Percentiles rank a stretch among this genome's conserved stretches.
Conservation (phyloP, 1,139 yeast species). For the Diutina catenulata region DNA sequence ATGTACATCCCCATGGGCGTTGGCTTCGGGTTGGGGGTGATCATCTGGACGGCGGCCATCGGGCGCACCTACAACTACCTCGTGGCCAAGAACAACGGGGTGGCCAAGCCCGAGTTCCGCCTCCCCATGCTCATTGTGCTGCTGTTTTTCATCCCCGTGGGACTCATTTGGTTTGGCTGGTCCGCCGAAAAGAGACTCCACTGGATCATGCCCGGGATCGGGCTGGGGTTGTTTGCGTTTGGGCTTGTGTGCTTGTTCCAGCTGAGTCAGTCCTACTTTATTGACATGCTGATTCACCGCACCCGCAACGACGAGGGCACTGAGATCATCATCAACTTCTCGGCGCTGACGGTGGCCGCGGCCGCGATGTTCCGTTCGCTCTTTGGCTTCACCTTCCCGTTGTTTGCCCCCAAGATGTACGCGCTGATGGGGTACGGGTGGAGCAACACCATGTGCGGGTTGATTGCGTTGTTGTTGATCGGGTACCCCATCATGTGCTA, state of each 20-base stretch:
- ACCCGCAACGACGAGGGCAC: background rate
- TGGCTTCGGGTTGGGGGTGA: constrained; percentile 36
- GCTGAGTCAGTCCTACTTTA: constrained; percentile 46
- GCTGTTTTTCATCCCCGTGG: constrained; percentile 38
- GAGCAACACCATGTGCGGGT: constrained; percentile 53
- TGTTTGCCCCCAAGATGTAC: constrained; percentile 36
- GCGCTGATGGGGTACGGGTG: constrained; percentile 43
- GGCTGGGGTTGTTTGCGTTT: constrained; percentile 43
- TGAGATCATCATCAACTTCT: constrained; percentile 15
- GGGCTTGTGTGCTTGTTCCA: constrained; percentile 49
- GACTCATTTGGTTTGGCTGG: constrained; percentile 57
- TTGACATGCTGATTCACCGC: constrained; percentile 49
- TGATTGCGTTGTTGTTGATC: constrained; percentile 38
- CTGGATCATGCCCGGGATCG: constrained; percentile 51
- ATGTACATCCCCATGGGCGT: constrained; percentile 46
- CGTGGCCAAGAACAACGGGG: constrained; percentile 33
- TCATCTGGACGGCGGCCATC: constrained; percentile 31
- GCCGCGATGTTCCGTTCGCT: constrained; percentile 49
- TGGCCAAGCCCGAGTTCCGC: constrained; percentile 44
- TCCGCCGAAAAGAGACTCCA: constrained; percentile 35
- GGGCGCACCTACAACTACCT: constrained; percentile 24
- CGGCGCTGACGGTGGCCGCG: constrained; percentile 51
- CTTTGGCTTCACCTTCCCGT: constrained; percentile 46
- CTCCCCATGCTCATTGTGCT: constrained; percentile 32
- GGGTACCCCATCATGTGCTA: constrained; percentile 53